A percentile compares a stretch with the other conserved stretches of the same genome.
Evolutionary conservation across 2,329 filamentous ascomycete genomes (phyloP).

Genomic region (Colletotrichum horii): DNA sequence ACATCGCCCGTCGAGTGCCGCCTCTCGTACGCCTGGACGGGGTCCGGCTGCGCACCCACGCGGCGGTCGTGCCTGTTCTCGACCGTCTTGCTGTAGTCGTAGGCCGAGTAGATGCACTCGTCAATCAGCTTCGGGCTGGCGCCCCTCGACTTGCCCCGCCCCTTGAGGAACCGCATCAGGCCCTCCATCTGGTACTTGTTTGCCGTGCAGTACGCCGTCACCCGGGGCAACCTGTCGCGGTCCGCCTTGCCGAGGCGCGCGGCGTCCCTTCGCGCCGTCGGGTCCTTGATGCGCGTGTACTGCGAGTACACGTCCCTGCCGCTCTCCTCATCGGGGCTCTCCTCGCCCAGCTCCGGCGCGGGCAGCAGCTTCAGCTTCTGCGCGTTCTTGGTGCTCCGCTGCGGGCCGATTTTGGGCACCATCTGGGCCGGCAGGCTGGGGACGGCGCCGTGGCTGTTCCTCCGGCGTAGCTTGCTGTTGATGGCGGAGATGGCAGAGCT

Average conservation of each 20-base stretch:
- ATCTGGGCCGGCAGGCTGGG: conserved; percentile 40
- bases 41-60: conserved; percentile 32
- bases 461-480: conserved; percentile 85
- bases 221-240: conserved; percentile 81
- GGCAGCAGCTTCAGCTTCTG: conserved; percentile 98
- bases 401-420: conserved; percentile 82
- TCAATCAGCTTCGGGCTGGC: conserved; percentile 92
- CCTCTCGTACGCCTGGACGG: conserved; percentile 61
- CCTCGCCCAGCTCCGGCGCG: conserved; percentile 82
- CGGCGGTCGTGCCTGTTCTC: conserved; percentile 38
- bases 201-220: conserved; percentile 96
- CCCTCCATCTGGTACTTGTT: conserved; percentile 90
- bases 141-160: conserved; percentile 76
- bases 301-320: conserved; percentile 96
- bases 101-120: conserved; percentile 96
- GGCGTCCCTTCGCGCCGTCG: conserved; percentile 88
- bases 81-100: conserved; percentile 70
- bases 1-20: conserved; percentile 79
- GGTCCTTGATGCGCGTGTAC: conserved; percentile 97
- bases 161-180: conserved; percentile 89
- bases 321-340: conserved; percentile 83
- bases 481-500: conserved; percentile 72
- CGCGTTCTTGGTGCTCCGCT: conserved; percentile 92
- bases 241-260: conserved; percentile 93
- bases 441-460: conserved; percentile 77